Evolutionary conservation across 768 basidiomycete genomes (phyloP).

Genomic region (Lentinula raphanica): DNA sequence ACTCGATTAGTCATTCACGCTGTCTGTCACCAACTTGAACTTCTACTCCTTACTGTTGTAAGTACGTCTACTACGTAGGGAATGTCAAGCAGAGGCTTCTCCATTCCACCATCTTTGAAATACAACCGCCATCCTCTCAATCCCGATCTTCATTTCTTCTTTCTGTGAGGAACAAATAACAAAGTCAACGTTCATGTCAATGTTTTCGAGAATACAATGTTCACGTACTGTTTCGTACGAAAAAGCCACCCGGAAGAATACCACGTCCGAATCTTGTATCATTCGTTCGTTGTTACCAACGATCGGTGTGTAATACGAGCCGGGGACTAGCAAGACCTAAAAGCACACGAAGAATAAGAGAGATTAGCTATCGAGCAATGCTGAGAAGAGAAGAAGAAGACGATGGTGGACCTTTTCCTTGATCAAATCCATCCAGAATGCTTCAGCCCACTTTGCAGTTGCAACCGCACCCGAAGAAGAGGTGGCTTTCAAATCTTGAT

Average conservation of each 20-base stretch:
- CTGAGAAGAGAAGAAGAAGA: background rate
- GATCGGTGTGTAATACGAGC: slow-evolving; percentile 10
- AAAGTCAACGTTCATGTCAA: background rate
- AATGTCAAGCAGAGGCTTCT: too few species aligned
- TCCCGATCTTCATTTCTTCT: slow-evolving; percentile 2
- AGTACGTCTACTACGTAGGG: too few species aligned
- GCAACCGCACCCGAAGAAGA: background rate
- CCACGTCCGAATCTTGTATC: background rate
- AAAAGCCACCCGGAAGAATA: slow-evolving; percentile 5
- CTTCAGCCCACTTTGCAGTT: slow-evolving; percentile 2
- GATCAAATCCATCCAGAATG: slow-evolving; percentile 10
- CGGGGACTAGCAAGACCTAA: slow-evolving; percentile 9
- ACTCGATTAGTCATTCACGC: too few species aligned
- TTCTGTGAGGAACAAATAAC: background rate
- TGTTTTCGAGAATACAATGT: background rate
- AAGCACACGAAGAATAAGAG: too few species aligned
- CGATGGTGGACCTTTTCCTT: slow-evolving; percentile 2
- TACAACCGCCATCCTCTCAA: slow-evolving; percentile 2
- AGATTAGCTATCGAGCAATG: background rate
- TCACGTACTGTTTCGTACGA: slow-evolving; percentile 4
- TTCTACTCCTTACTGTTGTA: too few species aligned
- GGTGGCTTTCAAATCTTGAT: slow-evolving; percentile 13
- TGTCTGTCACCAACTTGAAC: too few species aligned
- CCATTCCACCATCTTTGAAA: slow-evolving; percentile 2
- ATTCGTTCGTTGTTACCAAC: background rate